Base-by-base conservation (phyloP, 2,329 filamentous ascomycete species). In the Penicillium sp. region DNA sequence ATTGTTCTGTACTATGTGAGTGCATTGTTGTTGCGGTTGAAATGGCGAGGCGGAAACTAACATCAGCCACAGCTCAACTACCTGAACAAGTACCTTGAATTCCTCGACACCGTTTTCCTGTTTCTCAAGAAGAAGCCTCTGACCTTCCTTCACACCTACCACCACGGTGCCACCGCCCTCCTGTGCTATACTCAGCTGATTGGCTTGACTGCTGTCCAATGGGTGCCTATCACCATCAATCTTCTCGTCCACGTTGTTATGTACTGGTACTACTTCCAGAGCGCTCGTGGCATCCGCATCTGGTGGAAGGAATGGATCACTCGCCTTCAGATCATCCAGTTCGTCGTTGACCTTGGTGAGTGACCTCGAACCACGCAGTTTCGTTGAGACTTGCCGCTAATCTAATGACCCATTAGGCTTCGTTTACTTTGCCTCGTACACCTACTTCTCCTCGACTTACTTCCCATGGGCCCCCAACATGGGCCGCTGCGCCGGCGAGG, bases 191-290 rank as follows among this genome's bases (percentile, higher is more conserved):
- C 93, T 60, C 94, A 98, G 84, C 88, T 98, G 69, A 90, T 97
- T 74, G 94, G 94, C 70, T 88, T 91, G 75, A 98, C 94, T 50
- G 87, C 94, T 48, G 94, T 98, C 61, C 96, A 93, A 64, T 98
- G 94, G 94, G 92, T 97, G 60, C 89, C 90, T 66, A 98, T 98
- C 77, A 90, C 88, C 58, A 88, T 98, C 72, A 98, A 98, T 86
- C 83, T 98, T 75, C 88, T 88, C 67, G 94, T 98, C 59, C 94
- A 98, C 82, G 94, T 98, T 62, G 91, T 97, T 77, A 98, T 98
- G 94, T 98, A 98, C 90, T 97, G 93, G 93, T 98, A 98, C 89
- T 98, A 98, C 88, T 98, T 98, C 90, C 94, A 98, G 86, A 94
- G 92, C 75, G 93, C 94, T 59, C 93, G 94, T 71, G 95, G 95